A percentile compares a stretch with the other conserved stretches of the same genome.
These are phyloP conservation scores for Boletus rubropictus DNA, from an alignment of 768 basidiomycete genomes.

Conservation along the genomic window DNA sequence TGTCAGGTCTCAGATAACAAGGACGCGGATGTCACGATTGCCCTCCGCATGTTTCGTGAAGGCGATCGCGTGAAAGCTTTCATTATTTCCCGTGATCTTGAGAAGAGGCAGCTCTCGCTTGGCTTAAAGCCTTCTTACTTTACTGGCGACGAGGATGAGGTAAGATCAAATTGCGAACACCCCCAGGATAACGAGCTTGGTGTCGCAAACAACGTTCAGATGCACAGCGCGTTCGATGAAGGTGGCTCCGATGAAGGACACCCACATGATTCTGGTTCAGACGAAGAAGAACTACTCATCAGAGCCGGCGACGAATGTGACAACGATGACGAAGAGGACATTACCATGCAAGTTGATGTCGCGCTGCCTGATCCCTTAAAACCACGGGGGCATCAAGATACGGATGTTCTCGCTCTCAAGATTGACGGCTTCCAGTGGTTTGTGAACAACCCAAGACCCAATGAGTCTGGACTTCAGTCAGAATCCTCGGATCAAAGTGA, in stretches of 20 bases:
- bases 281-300: constrained; percentile 17
- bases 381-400: not conserved
- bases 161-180: constrained; percentile 28
- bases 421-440: constrained; percentile 74
- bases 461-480: constrained; percentile 31
- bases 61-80: constrained; percentile 82
- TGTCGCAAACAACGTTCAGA: constrained; percentile 27
- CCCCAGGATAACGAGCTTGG: constrained; percentile 25
- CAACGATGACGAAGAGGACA: constrained; percentile 16
- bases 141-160: constrained; percentile 48
- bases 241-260: constrained; percentile 10
- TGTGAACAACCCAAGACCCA: constrained; percentile 31
- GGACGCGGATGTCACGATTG: constrained; percentile 70
- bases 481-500: constrained; percentile 43
- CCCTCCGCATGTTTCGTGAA: constrained; percentile 76
- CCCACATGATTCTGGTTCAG: constrained; percentile 3
- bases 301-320: constrained; percentile 13
- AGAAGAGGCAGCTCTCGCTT: constrained; percentile 76
- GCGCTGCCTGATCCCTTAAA: not conserved
- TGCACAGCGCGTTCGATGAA: constrained; percentile 21
- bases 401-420: constrained; percentile 37
- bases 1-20: constrained; percentile 81
- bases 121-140: constrained; percentile 88
- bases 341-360: constrained; percentile 18
- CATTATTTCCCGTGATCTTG: constrained; percentile 65